Evolutionary conservation across 768 basidiomycete species (phyloP), one percentile per base, ranked within the genome.

Genomic region (Rhizopogon roseolus): DNA sequence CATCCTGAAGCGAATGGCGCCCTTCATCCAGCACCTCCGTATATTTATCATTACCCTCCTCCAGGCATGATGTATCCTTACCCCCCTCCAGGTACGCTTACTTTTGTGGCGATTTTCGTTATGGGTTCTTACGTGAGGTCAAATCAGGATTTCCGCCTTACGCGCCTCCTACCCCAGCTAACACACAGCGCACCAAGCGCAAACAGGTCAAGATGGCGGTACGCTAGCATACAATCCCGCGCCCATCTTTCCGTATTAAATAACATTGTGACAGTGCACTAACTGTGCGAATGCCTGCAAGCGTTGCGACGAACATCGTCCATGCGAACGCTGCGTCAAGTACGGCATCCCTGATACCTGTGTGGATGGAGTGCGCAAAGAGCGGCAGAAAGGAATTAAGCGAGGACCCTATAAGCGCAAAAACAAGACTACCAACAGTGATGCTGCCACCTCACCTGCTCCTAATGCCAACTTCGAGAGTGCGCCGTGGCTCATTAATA

Each of bases 301-400:
- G 64, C 76, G 80, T 19, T 81, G 80, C 48, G 80, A 81, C 58
- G 80, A 82, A 36, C 67, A 70, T 5, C 79, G 84, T 41, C 84
- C 84, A 2, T 86, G 84, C 65, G 78, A 80, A 51, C 77, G 84
- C 28, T 86, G 84, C 58, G 62, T 77, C 55, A 85, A 84, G 65
- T 85, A 85, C 60, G 82, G 81, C 3, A 72, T 84, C 34, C 74
- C 76, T 11, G 73, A 78, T 27, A 67, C 73, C n/a, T 86, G 84
- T 58, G 58, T 76, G 2, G 84, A 86, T 58, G 82, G 84, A 1
- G 70, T 77, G 16, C 71, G 85, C 56, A 86, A 86, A 63, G 84
- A 85, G 64, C 75, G 85, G 53, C 82, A 84, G 61, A 81, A 79
- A 46, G 80, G 80, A 27, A 72, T 81, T 55, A 81, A 81, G 62